Percentiles rank a stretch among this genome's conserved stretches.
Conservation (phyloP, 2,329 filamentous ascomycete species). For the Aquanectria penicillioides region DNA sequence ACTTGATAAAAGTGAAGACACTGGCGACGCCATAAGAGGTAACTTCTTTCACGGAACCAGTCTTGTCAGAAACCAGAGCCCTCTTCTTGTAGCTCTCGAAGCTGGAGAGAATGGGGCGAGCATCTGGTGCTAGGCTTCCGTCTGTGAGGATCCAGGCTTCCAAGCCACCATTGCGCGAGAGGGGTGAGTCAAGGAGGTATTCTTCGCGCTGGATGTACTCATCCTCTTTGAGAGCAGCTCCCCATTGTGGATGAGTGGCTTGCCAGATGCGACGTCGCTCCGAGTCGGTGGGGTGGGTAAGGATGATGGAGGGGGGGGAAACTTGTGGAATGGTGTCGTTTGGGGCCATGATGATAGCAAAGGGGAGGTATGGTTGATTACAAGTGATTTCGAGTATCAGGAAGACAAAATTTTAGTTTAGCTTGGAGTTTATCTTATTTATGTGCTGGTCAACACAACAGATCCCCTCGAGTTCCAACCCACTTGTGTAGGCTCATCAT, state of each 20-base stretch:
- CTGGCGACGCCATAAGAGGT: constrained; percentile 80
- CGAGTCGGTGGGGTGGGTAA: constrained; percentile 65
- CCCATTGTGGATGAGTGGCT: constrained; percentile 68
- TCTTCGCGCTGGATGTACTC: constrained; percentile 69
- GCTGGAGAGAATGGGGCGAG: constrained; percentile 67
- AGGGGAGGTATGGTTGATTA: neutral
- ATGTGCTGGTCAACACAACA: too few relatives aligned
- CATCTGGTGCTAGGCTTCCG: constrained; percentile 45
- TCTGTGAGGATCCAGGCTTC: constrained; percentile 73
- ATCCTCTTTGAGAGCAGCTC: constrained; percentile 61
- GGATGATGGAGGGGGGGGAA: constrained; percentile 43
- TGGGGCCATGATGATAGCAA: constrained; percentile 28
- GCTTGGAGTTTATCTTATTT: neutral
- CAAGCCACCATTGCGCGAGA: constrained; percentile 68
- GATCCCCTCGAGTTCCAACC: too few relatives aligned
- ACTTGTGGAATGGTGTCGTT: constrained; percentile 33
- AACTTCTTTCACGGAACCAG: constrained; percentile 58
- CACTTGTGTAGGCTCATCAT: too few relatives aligned
- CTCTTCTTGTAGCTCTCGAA: constrained; percentile 73
- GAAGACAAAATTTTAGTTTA: neutral
- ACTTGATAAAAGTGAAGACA: constrained; percentile 77
- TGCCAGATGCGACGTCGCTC: constrained; percentile 67
- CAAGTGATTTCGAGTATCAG: too few relatives aligned
- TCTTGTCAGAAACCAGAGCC: constrained; percentile 56
- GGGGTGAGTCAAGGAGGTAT: constrained; percentile 65